These are phyloP conservation scores for Nemania abortiva DNA, from an alignment of 2,329 filamentous ascomycete genomes.

Conservation along the genomic window DNA sequence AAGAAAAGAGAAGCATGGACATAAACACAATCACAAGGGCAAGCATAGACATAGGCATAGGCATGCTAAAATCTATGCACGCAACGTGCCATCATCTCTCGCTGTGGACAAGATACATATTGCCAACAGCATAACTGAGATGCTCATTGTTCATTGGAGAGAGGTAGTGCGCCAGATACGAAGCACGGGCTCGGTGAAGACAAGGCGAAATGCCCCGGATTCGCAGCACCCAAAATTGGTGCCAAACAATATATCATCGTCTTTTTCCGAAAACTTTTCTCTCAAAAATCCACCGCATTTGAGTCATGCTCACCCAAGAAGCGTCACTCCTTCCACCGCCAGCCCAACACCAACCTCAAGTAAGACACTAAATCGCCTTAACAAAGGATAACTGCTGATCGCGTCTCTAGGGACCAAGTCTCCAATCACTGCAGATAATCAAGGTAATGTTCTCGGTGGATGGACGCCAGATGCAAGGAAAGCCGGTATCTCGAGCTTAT, in stretches of 20 bases:
- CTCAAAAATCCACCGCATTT: slow-evolving; percentile 56
- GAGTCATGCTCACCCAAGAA: slow-evolving; percentile 45
- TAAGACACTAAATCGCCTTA: slow-evolving; percentile 38
- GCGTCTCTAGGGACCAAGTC: slow-evolving; percentile 29
- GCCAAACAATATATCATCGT: slow-evolving; percentile 55
- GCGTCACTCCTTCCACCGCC: slow-evolving; percentile 54
- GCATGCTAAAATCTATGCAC: slow-evolving; percentile 1
- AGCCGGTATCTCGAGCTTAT: slow-evolving; percentile 38
- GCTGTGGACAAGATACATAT: slow-evolving; percentile 68
- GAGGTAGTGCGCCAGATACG: slow-evolving; percentile 72
- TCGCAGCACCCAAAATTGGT: slow-evolving; percentile 30
- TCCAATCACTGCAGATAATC: slow-evolving; percentile 9
- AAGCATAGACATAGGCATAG: slow-evolving; percentile 54
- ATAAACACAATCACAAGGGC: slow-evolving; percentile 40
- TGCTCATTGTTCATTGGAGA: slow-evolving; percentile 75
- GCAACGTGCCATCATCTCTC: slow-evolving; percentile 42
- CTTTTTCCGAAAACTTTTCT: slow-evolving; percentile 57
- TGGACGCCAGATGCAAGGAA: slow-evolving; percentile 13
- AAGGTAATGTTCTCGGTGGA: slow-evolving; percentile 17
- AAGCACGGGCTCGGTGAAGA: slow-evolving; percentile 56
- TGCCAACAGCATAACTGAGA: slow-evolving; percentile 71
- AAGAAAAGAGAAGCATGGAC: slow-evolving; percentile 56
- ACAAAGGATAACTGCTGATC: slow-evolving; percentile 3
- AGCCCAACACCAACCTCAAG: slow-evolving; percentile 51
- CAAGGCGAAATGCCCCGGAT: slow-evolving; percentile 33